phyloP scores from a whole-genome alignment of 441 rosid genomes.

The Erodium moschatum region DNA sequence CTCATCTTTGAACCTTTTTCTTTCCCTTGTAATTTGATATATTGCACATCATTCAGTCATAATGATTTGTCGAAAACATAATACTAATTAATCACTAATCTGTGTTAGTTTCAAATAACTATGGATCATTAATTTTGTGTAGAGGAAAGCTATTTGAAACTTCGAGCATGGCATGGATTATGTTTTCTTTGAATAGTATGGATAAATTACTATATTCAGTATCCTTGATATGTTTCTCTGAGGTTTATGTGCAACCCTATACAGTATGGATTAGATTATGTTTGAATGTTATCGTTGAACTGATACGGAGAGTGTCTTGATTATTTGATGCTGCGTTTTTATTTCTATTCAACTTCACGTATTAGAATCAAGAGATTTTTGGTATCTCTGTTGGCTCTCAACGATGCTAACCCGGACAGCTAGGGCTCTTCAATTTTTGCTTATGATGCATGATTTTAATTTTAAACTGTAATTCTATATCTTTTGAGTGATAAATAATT shows the following conservation, averaged over 20 bases:
- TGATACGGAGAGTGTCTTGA: not conserved
- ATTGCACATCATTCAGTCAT: not conserved
- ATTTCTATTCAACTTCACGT: not conserved
- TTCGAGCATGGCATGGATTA: not conserved
- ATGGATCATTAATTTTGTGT: not conserved
- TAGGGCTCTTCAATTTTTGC: not conserved
- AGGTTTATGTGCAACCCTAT: not conserved
- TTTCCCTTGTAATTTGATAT: not conserved
- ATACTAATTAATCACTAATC: not conserved
- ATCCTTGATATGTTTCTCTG: not conserved
- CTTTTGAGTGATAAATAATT: constrained; percentile 11
- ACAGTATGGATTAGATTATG: not conserved
- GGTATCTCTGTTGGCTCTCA: not conserved
- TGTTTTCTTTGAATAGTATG: not conserved
- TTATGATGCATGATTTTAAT: not conserved
- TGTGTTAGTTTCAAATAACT: not conserved
- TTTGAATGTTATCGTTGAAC: not conserved
- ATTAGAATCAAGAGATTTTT: not conserved
- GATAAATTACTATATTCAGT: not conserved
- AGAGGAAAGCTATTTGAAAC: not conserved
- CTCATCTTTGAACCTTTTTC: too few species aligned
- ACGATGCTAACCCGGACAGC: not conserved
- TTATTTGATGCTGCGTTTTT: not conserved
- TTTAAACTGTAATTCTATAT: constrained; percentile 5
- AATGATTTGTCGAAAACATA: not conserved